phyloP scores from a whole-genome alignment of 768 basidiomycete species.

The Pleurotus djamor region DNA sequence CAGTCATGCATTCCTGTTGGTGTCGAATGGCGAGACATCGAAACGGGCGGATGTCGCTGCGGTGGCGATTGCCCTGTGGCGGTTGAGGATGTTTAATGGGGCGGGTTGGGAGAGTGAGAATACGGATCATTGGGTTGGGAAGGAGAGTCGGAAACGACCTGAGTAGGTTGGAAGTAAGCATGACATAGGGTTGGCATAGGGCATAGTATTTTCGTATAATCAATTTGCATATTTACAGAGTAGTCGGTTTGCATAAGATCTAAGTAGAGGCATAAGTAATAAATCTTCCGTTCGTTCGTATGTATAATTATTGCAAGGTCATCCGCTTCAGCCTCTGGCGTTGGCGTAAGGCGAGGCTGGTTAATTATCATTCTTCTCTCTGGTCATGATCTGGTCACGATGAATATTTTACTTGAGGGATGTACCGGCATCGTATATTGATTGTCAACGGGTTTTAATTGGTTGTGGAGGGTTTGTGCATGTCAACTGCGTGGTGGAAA shows the following conservation, averaged over 20 bases:
- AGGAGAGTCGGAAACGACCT: constrained; percentile 1
- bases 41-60: constrained; percentile 59
- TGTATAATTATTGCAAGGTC: too few species aligned
- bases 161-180: not conserved
- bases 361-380: too few species aligned
- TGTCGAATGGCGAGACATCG: constrained; percentile 46
- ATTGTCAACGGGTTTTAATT: not conserved
- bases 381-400: too few species aligned
- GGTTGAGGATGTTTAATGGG: constrained; percentile 76
- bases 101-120: constrained; percentile 40
- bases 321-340: too few species aligned
- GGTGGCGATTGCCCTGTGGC: constrained; percentile 75
- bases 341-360: too few species aligned
- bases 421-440: not conserved
- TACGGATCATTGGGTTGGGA: constrained; percentile 8
- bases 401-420: not conserved
- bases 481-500: constrained; percentile 29
- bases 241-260: not conserved
- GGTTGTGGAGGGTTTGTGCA: constrained; percentile 27
- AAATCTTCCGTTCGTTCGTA: not conserved
- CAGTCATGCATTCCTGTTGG: constrained; percentile 72
- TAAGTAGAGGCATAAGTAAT: constrained; percentile 9
- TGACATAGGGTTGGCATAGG: too few species aligned
- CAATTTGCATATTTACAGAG: too few species aligned
- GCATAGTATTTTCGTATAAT: not conserved